A percentile compares a stretch with the other conserved stretches of the same genome.
Conservation (phyloP, 164 flowering plant genomes). For the Saururus chinensis region DNA sequence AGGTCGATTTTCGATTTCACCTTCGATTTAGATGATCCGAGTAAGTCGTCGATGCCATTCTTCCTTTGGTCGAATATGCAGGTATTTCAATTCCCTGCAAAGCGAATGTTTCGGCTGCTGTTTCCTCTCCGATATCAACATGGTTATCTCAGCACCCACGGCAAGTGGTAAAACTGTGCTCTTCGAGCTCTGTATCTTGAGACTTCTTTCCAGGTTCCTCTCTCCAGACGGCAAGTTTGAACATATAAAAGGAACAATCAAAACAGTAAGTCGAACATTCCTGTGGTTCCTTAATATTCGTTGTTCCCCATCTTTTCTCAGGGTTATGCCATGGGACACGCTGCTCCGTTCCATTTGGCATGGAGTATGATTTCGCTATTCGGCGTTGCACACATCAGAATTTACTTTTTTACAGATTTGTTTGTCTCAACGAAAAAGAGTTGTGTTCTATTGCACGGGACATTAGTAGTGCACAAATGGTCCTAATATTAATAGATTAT, state of each 20-base stretch:
- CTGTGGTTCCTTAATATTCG: neutral
- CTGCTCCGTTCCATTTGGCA: no score
- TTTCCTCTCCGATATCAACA: constrained; percentile 69
- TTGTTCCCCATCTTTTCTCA: no score
- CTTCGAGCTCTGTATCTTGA: constrained; percentile 92
- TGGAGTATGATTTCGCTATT: no score
- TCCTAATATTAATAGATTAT: no score
- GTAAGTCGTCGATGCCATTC: neutral
- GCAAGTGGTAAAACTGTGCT: constrained; percentile 98
- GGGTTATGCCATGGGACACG: no score
- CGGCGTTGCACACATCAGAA: no score
- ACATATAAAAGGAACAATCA: constrained; percentile 72
- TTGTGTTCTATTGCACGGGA: no score
- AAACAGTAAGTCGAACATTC: constrained; percentile 46
- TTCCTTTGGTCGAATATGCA: constrained; percentile 22
- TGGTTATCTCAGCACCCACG: constrained; percentile 98
- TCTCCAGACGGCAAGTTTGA: constrained; percentile 51
- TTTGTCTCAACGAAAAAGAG: no score
- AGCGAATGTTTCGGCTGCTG: constrained; percentile 91
- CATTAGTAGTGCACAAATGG: no score
- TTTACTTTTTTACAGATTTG: no score
- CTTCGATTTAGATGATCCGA: neutral
- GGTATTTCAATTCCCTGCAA: constrained; percentile 94
- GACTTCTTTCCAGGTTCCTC: constrained; percentile 83
- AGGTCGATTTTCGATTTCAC: neutral